phyloP scores from a whole-genome alignment of 108 stramenopile species.

The Fragilariopsis cylindrus region DNA sequence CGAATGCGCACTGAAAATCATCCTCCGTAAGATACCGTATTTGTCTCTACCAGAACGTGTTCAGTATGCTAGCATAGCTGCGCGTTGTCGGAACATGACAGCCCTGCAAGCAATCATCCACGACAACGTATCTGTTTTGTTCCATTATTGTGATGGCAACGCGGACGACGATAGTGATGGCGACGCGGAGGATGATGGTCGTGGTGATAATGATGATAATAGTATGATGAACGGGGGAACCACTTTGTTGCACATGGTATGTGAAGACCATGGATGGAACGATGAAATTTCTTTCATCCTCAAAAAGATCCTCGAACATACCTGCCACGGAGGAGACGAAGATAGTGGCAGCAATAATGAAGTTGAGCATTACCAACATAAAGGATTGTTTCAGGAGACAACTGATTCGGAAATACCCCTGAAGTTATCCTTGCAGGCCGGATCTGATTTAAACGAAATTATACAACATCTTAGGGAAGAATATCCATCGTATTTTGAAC shows the following conservation, averaged over 20 bases:
- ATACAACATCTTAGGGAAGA: neutral
- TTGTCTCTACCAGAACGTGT: slow-evolving; percentile 1
- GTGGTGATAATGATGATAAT: no score
- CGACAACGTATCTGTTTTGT: slow-evolving; percentile 9
- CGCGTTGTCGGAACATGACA: neutral
- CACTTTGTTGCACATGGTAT: slow-evolving; percentile 9
- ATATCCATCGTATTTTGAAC: neutral
- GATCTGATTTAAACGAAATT: slow-evolving; percentile 1
- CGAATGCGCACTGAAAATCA: neutral
- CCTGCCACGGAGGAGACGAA: neutral
- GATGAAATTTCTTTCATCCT: neutral
- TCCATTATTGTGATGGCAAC: neutral
- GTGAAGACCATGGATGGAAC: slow-evolving; percentile 2
- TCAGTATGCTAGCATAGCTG: neutral
- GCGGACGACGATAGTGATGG: neutral
- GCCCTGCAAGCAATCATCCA: neutral
- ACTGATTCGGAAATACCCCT: neutral
- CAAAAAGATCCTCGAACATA: slow-evolving; percentile 1
- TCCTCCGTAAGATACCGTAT: neutral
- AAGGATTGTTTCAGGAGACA: slow-evolving; percentile 7
- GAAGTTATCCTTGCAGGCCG: neutral
- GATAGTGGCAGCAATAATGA: neutral
- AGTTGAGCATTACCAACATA: neutral
- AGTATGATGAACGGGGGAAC: neutral
- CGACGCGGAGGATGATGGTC: neutral